A percentile compares a stretch with the other conserved stretches of the same genome.
Evolutionary conservation across 2,329 filamentous ascomycete genomes (phyloP).

Genomic region (Diplodia corticola): DNA sequence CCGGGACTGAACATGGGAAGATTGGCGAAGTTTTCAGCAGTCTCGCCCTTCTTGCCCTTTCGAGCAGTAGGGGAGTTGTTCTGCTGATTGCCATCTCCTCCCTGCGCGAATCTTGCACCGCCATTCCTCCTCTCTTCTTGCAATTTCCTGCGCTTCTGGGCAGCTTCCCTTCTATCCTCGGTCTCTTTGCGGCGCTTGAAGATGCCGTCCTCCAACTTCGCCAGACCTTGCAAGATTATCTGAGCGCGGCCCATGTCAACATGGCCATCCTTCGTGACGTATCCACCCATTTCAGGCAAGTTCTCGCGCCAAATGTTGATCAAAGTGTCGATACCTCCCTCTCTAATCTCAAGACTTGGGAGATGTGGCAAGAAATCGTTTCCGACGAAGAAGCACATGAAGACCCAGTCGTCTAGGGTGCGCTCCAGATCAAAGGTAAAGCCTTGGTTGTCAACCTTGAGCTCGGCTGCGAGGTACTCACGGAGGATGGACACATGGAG

Average conservation of each 20-base stretch:
- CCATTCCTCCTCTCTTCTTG: conserved; percentile 19
- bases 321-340: conserved; percentile 94
- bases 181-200: conserved; percentile 84
- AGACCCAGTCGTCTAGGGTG: conserved; percentile 96
- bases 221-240: conserved; percentile 81
- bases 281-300: conserved; percentile 86
- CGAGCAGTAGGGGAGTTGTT: conserved; percentile 4
- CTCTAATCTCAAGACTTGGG: conserved; percentile 94
- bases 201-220: conserved; percentile 90
- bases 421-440: conserved; percentile 93
- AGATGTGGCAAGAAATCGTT: conserved; percentile 98
- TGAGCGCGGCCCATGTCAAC: conserved; percentile 87
- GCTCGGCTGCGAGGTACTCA: conserved; percentile 89
- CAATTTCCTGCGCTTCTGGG: conserved; percentile 27
- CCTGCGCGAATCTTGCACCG: neutral
- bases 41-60: conserved; percentile 17
- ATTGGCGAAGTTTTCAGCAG: conserved; percentile 32
- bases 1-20: conserved; percentile 38
- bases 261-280: conserved; percentile 91
- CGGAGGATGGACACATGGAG: conserved; percentile 87
- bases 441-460: conserved; percentile 76
- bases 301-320: conserved; percentile 98
- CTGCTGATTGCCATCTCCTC: conserved; percentile 11
- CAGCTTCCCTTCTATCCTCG: conserved; percentile 62
- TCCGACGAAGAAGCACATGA: conserved; percentile 98